Percentiles rank a stretch among this genome's conserved stretches.
Evolutionary conservation across 345 rosid species (phyloP).

Genomic region (Hypericum perforatum): DNA sequence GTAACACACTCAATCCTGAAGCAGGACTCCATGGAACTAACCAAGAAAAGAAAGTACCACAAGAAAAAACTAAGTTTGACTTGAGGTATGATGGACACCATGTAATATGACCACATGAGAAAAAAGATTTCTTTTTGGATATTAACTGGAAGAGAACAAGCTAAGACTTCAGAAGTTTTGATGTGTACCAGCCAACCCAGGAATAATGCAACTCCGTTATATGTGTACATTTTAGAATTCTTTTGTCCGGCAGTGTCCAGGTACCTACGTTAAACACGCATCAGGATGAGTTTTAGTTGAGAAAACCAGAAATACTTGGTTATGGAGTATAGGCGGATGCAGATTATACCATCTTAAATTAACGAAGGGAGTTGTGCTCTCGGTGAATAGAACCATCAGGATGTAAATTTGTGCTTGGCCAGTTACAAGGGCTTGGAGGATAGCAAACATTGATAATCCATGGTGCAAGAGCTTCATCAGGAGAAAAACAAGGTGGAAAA

Average conservation of each 20-base stretch:
- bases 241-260: slow-evolving; percentile 67
- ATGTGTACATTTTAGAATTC: slow-evolving; percentile 41
- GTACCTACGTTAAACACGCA: slow-evolving; percentile 38
- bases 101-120: too few relatives aligned
- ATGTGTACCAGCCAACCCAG: slow-evolving; percentile 77
- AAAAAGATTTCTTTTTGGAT: too few relatives aligned
- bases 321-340: neutral
- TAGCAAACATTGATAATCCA: slow-evolving; percentile 59
- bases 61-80: too few relatives aligned
- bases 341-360: slow-evolving; percentile 67
- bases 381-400: slow-evolving; percentile 71
- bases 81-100: too few relatives aligned
- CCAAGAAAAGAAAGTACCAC: too few relatives aligned
- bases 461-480: slow-evolving; percentile 59
- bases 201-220: slow-evolving; percentile 65
- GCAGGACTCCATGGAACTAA: too few relatives aligned
- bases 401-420: slow-evolving; percentile 73
- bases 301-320: neutral
- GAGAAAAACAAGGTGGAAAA: neutral
- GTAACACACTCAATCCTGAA: too few relatives aligned
- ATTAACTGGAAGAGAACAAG: slow-evolving; percentile 3
- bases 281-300: neutral
- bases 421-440: slow-evolving; percentile 53
- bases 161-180: slow-evolving; percentile 13
- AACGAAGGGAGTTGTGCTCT: slow-evolving; percentile 69